A percentile compares a stretch with the other conserved stretches of the same genome.
Evolutionary conservation across 1,284 basidiomycete genomes (phyloP).

Genomic region (Phaffia rhodozyma): DNA sequence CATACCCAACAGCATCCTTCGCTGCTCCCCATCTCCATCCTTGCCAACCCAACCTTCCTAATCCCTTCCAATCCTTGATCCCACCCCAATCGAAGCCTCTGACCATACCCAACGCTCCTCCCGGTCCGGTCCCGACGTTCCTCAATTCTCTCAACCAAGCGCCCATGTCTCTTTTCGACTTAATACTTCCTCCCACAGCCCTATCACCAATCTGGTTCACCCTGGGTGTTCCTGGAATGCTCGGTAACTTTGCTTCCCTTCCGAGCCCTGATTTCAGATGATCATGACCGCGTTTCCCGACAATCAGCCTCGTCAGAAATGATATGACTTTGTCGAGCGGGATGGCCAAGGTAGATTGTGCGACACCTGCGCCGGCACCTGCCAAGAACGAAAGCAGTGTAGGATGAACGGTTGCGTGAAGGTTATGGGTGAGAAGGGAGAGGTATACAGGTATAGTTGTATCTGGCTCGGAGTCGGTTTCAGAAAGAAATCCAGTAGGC

Average conservation of each 20-base stretch:
- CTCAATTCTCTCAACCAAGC: constrained; percentile 13
- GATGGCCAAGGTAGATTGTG: constrained; percentile 5
- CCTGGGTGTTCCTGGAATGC: neutral
- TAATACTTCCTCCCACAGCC: neutral
- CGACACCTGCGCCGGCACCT: constrained; percentile 14
- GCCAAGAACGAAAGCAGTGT: constrained; percentile 13
- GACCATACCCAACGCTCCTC: neutral
- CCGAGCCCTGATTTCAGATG: too few relatives aligned
- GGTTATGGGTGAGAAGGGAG: neutral
- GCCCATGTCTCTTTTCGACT: constrained; percentile 2
- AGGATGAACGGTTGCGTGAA: constrained; percentile 1
- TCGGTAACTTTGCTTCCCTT: neutral
- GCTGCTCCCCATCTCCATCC: constrained; percentile 15
- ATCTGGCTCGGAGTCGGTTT: neutral
- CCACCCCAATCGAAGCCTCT: neutral
- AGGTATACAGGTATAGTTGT: neutral
- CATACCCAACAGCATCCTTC: constrained; percentile 16
- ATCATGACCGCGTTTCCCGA: neutral
- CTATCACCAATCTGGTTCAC: neutral
- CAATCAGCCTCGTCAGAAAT: constrained; percentile 5
- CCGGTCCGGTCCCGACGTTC: too few relatives aligned
- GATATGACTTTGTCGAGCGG: constrained; percentile 9
- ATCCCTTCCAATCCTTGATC: constrained; percentile 2
- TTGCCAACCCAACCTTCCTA: constrained; percentile 10
- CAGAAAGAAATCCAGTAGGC: neutral